These are phyloP conservation scores for Mucuna pruriens DNA, from an alignment of 306 rosid species.

Conservation along the genomic window DNA sequence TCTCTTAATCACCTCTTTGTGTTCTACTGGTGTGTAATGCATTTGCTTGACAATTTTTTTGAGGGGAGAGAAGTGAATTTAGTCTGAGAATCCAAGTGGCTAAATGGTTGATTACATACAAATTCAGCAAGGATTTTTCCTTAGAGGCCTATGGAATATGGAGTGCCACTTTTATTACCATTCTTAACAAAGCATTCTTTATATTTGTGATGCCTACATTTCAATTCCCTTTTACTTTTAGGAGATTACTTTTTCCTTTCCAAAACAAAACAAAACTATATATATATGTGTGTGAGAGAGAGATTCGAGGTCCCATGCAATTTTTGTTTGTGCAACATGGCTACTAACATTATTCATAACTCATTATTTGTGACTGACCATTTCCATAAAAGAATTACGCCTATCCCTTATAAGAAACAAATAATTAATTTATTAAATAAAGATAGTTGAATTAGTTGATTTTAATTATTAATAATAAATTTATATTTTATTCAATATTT, in stretches of 20 bases:
- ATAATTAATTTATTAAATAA: too few relatives aligned
- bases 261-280: too few relatives aligned
- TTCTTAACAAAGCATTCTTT: background rate
- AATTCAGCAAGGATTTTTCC: background rate
- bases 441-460: too few relatives aligned
- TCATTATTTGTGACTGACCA: background rate
- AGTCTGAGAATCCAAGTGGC: background rate
- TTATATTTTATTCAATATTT: too few relatives aligned
- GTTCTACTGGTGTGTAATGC: background rate
- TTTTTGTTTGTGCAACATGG: background rate
- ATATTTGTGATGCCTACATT: background rate
- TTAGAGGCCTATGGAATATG: background rate
- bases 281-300: background rate
- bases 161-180: constrained; percentile 1
- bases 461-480: too few relatives aligned
- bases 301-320: background rate
- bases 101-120: background rate
- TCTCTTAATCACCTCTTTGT: too few relatives aligned
- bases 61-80: background rate
- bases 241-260: background rate
- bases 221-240: background rate
- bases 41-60: background rate
- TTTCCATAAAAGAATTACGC: background rate
- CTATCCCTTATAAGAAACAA: too few relatives aligned
- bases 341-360: background rate